phyloP scores from a whole-genome alignment of 2,329 filamentous ascomycete species.

The Colletotrichum cordylinicola region DNA sequence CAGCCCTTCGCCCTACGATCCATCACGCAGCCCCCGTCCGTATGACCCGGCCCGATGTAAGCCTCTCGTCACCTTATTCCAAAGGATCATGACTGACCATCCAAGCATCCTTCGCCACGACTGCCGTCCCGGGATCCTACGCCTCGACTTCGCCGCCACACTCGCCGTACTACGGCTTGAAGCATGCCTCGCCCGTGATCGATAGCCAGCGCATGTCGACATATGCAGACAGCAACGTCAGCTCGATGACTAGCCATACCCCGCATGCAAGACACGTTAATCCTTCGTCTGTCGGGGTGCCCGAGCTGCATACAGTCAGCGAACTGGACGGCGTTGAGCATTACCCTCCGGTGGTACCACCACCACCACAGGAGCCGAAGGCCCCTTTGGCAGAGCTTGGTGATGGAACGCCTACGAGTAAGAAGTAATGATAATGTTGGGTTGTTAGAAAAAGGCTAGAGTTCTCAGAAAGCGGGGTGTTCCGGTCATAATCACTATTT shows the following conservation, averaged over 20 bases:
- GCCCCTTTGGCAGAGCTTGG: neutral
- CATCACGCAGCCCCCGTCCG: neutral
- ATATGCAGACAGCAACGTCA: slow-evolving; percentile 7
- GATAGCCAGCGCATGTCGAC: slow-evolving; percentile 3
- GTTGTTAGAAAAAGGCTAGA: neutral
- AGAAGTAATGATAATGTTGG: neutral
- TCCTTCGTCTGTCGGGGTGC: neutral
- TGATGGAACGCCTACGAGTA: neutral
- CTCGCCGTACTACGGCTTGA: slow-evolving; percentile 4
- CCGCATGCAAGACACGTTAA: neutral
- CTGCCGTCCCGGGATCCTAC: neutral
- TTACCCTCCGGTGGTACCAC: neutral
- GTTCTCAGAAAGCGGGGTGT: neutral
- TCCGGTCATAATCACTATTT: neutral
- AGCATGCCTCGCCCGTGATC: neutral
- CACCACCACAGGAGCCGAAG: neutral
- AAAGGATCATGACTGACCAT: neutral
- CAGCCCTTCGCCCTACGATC: neutral
- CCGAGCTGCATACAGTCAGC: slow-evolving; percentile 8
- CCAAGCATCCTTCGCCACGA: slow-evolving; percentile 6
- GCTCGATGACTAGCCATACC: neutral
- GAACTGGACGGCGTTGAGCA: slow-evolving; percentile 3
- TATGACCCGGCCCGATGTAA: slow-evolving; percentile 7
- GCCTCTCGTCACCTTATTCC: neutral
- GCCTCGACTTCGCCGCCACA: neutral